phyloP scores from a whole-genome alignment of 73 alveolate genomes.

The Paramecium pentaurelia region DNA sequence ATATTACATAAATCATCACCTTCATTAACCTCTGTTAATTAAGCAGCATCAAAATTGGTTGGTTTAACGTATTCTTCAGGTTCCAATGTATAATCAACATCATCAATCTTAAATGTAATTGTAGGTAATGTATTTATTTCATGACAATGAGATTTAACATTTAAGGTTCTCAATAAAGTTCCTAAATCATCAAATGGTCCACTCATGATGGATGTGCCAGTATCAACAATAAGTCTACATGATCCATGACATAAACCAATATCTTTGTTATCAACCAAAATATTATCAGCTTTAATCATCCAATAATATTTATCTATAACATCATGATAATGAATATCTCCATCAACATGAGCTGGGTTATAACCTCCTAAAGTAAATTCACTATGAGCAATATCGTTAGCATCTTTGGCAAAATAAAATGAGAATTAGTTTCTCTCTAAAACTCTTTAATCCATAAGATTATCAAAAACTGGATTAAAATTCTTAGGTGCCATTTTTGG shows the following conservation, averaged over 20 bases:
- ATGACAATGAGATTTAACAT: conserved; percentile 48
- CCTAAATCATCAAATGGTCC: conserved; percentile 73
- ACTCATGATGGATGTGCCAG: conserved; percentile 83
- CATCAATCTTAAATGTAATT: conserved; percentile 64
- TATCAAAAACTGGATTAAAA: conserved; percentile 67
- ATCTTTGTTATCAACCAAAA: conserved; percentile 66
- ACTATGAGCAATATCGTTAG: conserved; percentile 61
- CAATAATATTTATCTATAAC: conserved; percentile 80
- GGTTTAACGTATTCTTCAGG: conserved; percentile 67
- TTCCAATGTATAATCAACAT: conserved; percentile 52
- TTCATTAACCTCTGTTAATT: conserved; percentile 1
- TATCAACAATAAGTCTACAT: conserved; percentile 75
- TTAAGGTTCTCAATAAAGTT: conserved; percentile 39
- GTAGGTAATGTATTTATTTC: conserved; percentile 60
- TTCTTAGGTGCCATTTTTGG: conserved; percentile 72
- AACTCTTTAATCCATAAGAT: conserved; percentile 56
- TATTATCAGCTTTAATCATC: conserved; percentile 75
- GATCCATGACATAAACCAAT: conserved; percentile 62
- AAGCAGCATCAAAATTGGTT: conserved; percentile 24
- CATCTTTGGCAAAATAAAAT: conserved; percentile 64
- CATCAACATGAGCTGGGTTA: conserved; percentile 60
- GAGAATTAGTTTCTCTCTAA: conserved; percentile 69
- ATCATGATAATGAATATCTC: conserved; percentile 67
- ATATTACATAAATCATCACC: conserved; percentile 41
- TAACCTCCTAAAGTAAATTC: conserved; percentile 74